These are phyloP conservation scores for Lycium ferocissimum DNA, from an alignment of 257 asterid genomes.

Conservation along the genomic window DNA sequence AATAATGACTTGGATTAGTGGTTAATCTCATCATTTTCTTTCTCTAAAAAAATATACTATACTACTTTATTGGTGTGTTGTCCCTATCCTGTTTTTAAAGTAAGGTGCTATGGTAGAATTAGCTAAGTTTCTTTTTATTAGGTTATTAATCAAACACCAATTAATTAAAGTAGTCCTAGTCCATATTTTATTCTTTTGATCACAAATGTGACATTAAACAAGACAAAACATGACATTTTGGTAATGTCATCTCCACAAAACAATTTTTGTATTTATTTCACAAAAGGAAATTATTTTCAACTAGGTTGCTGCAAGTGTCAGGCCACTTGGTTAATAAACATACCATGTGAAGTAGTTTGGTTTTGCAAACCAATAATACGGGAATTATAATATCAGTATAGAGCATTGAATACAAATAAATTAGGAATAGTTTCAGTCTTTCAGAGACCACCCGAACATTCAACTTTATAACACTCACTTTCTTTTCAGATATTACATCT, in stretches of 20 bases:
- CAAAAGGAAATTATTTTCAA: too few species aligned
- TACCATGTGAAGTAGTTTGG: too few species aligned
- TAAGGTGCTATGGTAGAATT: not conserved
- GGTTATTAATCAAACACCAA: not conserved
- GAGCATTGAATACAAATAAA: too few species aligned
- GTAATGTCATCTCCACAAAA: not conserved
- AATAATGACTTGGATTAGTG: not conserved
- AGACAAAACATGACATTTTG: not conserved
- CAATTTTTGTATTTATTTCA: not conserved
- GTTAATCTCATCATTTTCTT: not conserved
- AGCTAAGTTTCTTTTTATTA: not conserved
- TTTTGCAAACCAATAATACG: too few species aligned
- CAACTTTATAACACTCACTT: too few species aligned
- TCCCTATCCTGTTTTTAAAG: not conserved
- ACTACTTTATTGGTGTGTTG: not conserved
- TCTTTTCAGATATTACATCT: too few species aligned
- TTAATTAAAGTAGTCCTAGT: not conserved
- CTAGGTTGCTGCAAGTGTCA: too few species aligned
- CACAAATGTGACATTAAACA: too few species aligned
- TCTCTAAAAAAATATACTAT: not conserved
- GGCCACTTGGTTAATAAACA: not conserved
- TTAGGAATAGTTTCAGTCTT: too few species aligned
- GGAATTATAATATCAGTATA: too few species aligned
- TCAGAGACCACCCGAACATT: too few species aligned
- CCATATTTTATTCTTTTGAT: too few species aligned